Evolutionary conservation across 2,329 filamentous ascomycete species (phyloP), one percentile per base, ranked within the genome.

Genomic region (Blastomyces parvus): DNA sequence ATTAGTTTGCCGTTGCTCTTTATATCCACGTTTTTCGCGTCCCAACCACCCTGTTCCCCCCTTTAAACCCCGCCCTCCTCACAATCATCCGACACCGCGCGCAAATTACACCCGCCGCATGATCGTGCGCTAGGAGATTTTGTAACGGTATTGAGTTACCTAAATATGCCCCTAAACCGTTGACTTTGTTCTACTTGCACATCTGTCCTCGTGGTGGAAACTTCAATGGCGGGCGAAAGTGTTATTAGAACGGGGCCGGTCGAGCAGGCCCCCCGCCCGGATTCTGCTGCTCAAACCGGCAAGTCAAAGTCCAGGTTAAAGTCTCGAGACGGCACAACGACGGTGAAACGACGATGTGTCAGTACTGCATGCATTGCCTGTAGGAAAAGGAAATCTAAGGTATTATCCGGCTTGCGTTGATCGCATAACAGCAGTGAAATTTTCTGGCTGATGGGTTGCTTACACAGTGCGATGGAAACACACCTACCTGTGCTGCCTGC

Each of bases 401-500:
- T 80, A 72, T 67, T 62, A 58, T 36, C 44, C 30, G 22, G 2
- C 13, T 27, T 36, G 19, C 30, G 19, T 22, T n/a, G 6, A 52
- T 61, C 46, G n/a, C 25, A 55, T 27, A 13, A 33, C 22, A 40
- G 33, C 46, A 61, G 13, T 36, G 59, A 61, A 48, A 6, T 48
- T n/a, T 42, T 59, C 42, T 3, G 19, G 25, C 57, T 59, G 57
- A 59, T 48, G 57, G 27, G 27, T 25, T 46, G 14, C 57, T 50
- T 44, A 61, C 57, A 42, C 63, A 83, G 83, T 97, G 93, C 75
- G 93, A 97, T 76, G 93, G 93, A 64, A 92, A 91, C 63, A 82
- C 89, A 5, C 93, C 93, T 6, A 92, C 90, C 70, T 97, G 94
- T 74, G 93, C 93, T 8, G 93, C 94, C n/a, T 99, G 94, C 77